Evolutionary conservation across 2,329 filamentous ascomycete species (phyloP), one percentile per base, ranked within the genome.

Genomic region (Colletotrichum tofieldiae): DNA sequence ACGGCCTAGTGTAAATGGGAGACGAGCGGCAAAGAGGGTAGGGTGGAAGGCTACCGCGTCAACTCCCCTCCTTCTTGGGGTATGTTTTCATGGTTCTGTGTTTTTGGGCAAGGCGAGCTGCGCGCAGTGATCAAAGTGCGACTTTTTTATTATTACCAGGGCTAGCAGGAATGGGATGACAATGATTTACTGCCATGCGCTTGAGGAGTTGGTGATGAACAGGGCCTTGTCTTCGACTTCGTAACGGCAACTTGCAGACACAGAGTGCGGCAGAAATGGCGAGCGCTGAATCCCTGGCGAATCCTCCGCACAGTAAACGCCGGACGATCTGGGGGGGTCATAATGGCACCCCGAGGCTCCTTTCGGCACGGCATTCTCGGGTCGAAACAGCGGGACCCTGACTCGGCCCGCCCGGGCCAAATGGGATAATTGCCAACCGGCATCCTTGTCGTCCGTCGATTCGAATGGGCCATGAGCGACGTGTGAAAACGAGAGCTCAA

Each of bases 1-100:
- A 99, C 81, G 96, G 96, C 32, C 86, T 99, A 79, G 96, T 99
- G 81, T 98, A 82, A 77, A 67, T 47, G 63, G 32, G 51, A 11
- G 59, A 18, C n/a, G 39, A 47, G 26, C 18, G 62, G 45, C 49
- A 29, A n/a, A 54, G 16, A 35, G 41, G 7, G 12, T 18, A 29
- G 41, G 7, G 12, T 11, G 18, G 61, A 43, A 52, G 32, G 26
- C 29, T 61, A 32, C 54, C 9, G 16, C 20, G 41, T 32, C 18
- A 39, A n/a, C 29, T 35, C 16, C 43, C 43, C 54, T 35, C 43
- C 26, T 23, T 9, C 47, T 20, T 32, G 26, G 29, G 45, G 43
- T 65, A 18, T 59, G 63, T 65, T 41, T 64, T 63, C 29, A 59
- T 54, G 39, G 18, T 35, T 29, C 20, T 65, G n/a, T 70, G 32